Conservation (phyloP, 164 flowering plant genomes). For the Brasenia schreberi region DNA sequence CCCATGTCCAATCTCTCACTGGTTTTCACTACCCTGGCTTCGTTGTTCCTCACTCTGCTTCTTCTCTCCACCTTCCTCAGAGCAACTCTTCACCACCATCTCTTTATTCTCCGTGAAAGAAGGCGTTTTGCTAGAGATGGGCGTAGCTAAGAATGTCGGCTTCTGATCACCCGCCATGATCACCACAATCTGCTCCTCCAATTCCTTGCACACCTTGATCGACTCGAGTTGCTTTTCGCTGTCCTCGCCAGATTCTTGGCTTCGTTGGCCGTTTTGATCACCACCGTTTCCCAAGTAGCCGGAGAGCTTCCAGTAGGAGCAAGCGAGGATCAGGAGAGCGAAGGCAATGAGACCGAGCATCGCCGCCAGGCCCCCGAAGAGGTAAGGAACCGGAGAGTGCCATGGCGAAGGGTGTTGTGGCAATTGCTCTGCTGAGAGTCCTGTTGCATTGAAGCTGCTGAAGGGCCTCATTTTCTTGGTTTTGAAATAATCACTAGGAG, state of each 20-base stretch:
- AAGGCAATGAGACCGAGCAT: slow-evolving; percentile 82
- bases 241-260: slow-evolving; percentile 1
- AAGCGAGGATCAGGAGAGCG: slow-evolving; percentile 64
- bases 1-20: background rate
- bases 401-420: slow-evolving; percentile 69
- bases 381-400: slow-evolving; percentile 89
- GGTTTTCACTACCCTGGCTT: background rate
- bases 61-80: background rate
- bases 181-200: background rate
- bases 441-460: slow-evolving; percentile 3
- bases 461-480: slow-evolving; percentile 18
- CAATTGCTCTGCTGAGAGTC: slow-evolving; percentile 17
- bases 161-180: slow-evolving; percentile 52
- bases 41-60: background rate
- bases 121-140: slow-evolving; percentile 23
- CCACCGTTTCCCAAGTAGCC: slow-evolving; percentile 29
- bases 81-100: background rate
- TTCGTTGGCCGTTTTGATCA: slow-evolving; percentile 7
- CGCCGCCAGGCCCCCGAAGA: slow-evolving; percentile 74
- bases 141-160: slow-evolving; percentile 59
- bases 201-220: background rate
- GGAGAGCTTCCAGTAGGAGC: slow-evolving; percentile 80
- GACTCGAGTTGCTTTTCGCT: background rate
- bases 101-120: background rate
- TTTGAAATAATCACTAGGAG: background rate